These are phyloP conservation scores for Epicoccum sorghinum DNA, from an alignment of 2,329 filamentous ascomycete species.

Conservation along the genomic window DNA sequence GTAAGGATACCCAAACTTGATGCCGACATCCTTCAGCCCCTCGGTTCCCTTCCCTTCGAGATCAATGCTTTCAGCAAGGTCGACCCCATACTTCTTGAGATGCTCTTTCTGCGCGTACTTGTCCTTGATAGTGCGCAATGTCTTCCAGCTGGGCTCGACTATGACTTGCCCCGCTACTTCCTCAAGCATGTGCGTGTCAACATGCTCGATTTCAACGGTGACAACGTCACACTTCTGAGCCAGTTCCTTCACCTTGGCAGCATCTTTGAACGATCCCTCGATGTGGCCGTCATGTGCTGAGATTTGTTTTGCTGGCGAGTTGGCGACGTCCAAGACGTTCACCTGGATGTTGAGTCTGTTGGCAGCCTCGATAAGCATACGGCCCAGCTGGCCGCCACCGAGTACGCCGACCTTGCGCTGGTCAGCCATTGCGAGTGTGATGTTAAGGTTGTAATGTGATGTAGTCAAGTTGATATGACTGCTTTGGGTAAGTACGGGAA, in stretches of 20 bases:
- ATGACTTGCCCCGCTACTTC: slow-evolving; percentile 74
- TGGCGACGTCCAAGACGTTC: slow-evolving; percentile 77
- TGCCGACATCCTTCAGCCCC: slow-evolving; percentile 68
- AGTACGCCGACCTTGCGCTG: slow-evolving; percentile 44
- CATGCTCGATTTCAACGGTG: slow-evolving; percentile 94
- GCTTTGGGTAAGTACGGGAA: slow-evolving; percentile 24
- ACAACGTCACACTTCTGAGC: slow-evolving; percentile 78
- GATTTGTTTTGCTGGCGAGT: slow-evolving; percentile 84
- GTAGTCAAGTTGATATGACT: slow-evolving; percentile 24
- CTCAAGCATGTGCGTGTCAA: slow-evolving; percentile 87
- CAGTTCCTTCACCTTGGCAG: slow-evolving; percentile 78
- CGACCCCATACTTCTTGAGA: slow-evolving; percentile 69
- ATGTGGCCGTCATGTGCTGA: slow-evolving; percentile 77
- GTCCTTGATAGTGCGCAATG: slow-evolving; percentile 88
- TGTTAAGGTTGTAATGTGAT: slow-evolving; percentile 2
- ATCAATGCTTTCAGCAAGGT: slow-evolving; percentile 73
- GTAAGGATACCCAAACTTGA: slow-evolving; percentile 76
- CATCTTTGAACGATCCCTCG: slow-evolving; percentile 85
- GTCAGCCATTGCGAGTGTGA: slow-evolving; percentile 34
- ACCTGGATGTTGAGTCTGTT: slow-evolving; percentile 77
- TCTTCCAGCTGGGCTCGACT: slow-evolving; percentile 80
- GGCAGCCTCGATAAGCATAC: slow-evolving; percentile 93
- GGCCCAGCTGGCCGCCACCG: slow-evolving; percentile 69
- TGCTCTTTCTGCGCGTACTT: slow-evolving; percentile 91
- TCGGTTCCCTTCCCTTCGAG: slow-evolving; percentile 65